These are phyloP conservation scores for Pterocarpus macrocarpus DNA, from an alignment of 306 rosid species.

Conservation along the genomic window DNA sequence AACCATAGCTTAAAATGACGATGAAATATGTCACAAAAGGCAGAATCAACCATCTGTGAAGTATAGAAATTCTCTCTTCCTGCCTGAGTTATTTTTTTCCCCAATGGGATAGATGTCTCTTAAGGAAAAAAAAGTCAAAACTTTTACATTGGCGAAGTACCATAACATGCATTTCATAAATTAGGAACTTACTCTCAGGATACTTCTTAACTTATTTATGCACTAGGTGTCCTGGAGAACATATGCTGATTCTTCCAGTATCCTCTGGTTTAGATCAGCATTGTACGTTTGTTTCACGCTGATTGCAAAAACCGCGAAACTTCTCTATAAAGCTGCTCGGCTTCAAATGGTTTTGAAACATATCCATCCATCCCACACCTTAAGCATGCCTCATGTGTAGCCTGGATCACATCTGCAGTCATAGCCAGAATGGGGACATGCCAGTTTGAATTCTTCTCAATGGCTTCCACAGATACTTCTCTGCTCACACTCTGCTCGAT, in stretches of 20 bases:
- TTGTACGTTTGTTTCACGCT: slow-evolving; percentile 49
- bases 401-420: slow-evolving; percentile 98
- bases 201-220: slow-evolving; percentile 52
- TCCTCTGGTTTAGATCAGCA: slow-evolving; percentile 46
- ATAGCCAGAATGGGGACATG: slow-evolving; percentile 89
- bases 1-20: slow-evolving; percentile 20
- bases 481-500: slow-evolving; percentile 58
- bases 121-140: too few relatives aligned
- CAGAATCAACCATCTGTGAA: not conserved
- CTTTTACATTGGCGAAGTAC: not conserved
- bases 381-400: slow-evolving; percentile 82
- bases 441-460: slow-evolving; percentile 56
- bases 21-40: slow-evolving; percentile 21
- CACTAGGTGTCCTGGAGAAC: slow-evolving; percentile 50
- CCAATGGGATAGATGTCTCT: too few relatives aligned
- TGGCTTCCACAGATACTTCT: slow-evolving; percentile 54
- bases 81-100: too few relatives aligned
- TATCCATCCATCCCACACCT: slow-evolving; percentile 94
- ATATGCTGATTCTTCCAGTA: slow-evolving; percentile 39
- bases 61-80: too few relatives aligned
- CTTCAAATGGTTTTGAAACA: slow-evolving; percentile 97
- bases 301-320: slow-evolving; percentile 74
- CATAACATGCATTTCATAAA: slow-evolving; percentile 24
- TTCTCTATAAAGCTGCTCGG: slow-evolving; percentile 90
- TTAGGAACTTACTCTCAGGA: slow-evolving; percentile 65